phyloP scores from a whole-genome alignment of 352 stramenopile genomes.

The Globisporangium lucens region DNA sequence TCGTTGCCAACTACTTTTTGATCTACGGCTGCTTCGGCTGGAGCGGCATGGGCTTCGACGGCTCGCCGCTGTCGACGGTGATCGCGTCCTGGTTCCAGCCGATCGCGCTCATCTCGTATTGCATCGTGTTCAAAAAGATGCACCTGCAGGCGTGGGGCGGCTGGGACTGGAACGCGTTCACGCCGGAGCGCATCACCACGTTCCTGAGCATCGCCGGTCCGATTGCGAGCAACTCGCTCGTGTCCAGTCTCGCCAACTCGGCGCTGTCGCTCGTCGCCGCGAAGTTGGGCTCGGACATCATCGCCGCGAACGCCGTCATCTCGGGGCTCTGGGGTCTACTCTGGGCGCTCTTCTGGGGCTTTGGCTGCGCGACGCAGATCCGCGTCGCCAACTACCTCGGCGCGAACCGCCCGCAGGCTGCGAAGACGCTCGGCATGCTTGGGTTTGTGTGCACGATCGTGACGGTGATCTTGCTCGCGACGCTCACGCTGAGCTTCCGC shows the following conservation, averaged over 20 bases:
- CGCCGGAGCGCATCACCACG: constrained; percentile 48
- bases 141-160: constrained; percentile 68
- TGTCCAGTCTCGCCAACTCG: constrained; percentile 73
- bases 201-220: constrained; percentile 68
- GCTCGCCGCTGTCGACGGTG: constrained; percentile 70
- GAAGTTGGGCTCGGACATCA: constrained; percentile 68
- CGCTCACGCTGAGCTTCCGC: constrained; percentile 26
- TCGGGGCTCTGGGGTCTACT: constrained; percentile 61
- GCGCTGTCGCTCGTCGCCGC: constrained; percentile 65
- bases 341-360: constrained; percentile 81
- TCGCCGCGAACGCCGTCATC: constrained; percentile 75
- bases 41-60: constrained; percentile 67
- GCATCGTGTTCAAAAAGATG: constrained; percentile 70
- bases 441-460: constrained; percentile 59
- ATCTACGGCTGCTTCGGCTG: constrained; percentile 60
- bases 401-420: constrained; percentile 58
- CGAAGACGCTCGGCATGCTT: constrained; percentile 54
- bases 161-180: constrained; percentile 63
- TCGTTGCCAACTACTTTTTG: constrained; percentile 60
- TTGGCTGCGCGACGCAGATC: constrained; percentile 73
- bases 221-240: constrained; percentile 59
- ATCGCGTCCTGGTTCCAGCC: constrained; percentile 82
- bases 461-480: constrained; percentile 44
- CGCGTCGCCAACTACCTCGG: constrained; percentile 76
- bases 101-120: constrained; percentile 70